Evolutionary conservation across 257 asterid genomes (phyloP).

Genomic region (Capsicum rhomboideum): DNA sequence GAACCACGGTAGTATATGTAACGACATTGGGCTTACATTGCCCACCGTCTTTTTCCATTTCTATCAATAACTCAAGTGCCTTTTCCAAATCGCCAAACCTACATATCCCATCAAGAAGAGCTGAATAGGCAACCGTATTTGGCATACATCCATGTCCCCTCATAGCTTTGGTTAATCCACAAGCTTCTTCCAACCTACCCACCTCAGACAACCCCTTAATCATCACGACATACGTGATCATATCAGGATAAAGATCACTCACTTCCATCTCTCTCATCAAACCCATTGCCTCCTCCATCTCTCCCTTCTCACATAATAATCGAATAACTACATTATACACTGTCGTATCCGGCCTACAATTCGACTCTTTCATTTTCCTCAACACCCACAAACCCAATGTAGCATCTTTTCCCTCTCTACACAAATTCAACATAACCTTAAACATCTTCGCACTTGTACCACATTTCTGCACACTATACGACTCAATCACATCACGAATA

Average conservation of each 20-base stretch:
- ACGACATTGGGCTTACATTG: constrained; percentile 54
- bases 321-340: constrained; percentile 69
- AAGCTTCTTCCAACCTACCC: constrained; percentile 65
- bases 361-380: constrained; percentile 65
- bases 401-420: constrained; percentile 68
- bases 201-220: constrained; percentile 58
- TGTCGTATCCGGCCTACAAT: constrained; percentile 60
- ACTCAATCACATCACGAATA: constrained; percentile 45
- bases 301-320: constrained; percentile 41
- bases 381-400: constrained; percentile 63
- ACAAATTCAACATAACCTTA: constrained; percentile 61
- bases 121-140: constrained; percentile 50
- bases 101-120: constrained; percentile 64
- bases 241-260: constrained; percentile 65
- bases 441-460: constrained; percentile 50
- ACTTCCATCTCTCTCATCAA: constrained; percentile 72
- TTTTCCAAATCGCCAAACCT: constrained; percentile 48
- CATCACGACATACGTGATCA: constrained; percentile 43
- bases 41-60: constrained; percentile 54
- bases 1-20: constrained; percentile 59
- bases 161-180: constrained; percentile 44
- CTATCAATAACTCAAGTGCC: constrained; percentile 51
- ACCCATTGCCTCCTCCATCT: constrained; percentile 44
- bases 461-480: constrained; percentile 27
- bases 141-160: constrained; percentile 58